phyloP scores from a whole-genome alignment of 306 rosid genomes.

The Boehmeria nivea region DNA sequence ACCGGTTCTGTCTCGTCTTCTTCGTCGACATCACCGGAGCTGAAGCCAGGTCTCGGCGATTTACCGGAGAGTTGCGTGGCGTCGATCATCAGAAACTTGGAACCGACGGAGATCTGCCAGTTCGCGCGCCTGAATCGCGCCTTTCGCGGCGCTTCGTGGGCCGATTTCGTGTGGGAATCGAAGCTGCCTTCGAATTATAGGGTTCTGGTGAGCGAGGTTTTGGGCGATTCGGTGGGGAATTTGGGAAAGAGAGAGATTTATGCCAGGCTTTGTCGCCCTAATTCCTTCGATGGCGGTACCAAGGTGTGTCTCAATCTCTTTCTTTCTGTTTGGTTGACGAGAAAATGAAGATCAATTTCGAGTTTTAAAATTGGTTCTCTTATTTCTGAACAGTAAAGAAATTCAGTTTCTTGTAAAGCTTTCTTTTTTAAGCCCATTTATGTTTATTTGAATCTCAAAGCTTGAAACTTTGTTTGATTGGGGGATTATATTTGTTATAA shows the following conservation, averaged over 20 bases:
- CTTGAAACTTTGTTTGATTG: background rate
- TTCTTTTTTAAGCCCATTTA: too few species aligned
- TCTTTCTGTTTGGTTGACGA: slow-evolving; percentile 7
- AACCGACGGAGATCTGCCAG: slow-evolving; percentile 73
- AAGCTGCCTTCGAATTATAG: slow-evolving; percentile 67
- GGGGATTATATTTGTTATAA: too few species aligned
- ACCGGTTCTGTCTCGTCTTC: background rate
- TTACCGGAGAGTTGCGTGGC: slow-evolving; percentile 83
- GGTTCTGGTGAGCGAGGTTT: slow-evolving; percentile 30
- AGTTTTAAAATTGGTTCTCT: too few species aligned
- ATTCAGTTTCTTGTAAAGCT: too few species aligned
- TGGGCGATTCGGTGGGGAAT: slow-evolving; percentile 32
- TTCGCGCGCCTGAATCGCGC: slow-evolving; percentile 66
- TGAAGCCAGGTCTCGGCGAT: slow-evolving; percentile 50
- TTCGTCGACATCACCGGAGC: slow-evolving; percentile 10
- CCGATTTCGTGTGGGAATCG: slow-evolving; percentile 91
- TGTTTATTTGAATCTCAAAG: background rate
- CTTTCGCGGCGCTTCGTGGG: slow-evolving; percentile 74
- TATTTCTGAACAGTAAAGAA: too few species aligned
- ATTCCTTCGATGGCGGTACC: slow-evolving; percentile 53
- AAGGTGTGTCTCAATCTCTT: slow-evolving; percentile 41
- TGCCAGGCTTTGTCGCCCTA: slow-evolving; percentile 44
- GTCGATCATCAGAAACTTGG: slow-evolving; percentile 48
- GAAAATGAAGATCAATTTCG: background rate
- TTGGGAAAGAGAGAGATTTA: slow-evolving; percentile 64